Evolutionary conservation across 306 rosid genomes (phyloP), one percentile per base, ranked within the genome.

Genomic region (Hippophae tibetana): DNA sequence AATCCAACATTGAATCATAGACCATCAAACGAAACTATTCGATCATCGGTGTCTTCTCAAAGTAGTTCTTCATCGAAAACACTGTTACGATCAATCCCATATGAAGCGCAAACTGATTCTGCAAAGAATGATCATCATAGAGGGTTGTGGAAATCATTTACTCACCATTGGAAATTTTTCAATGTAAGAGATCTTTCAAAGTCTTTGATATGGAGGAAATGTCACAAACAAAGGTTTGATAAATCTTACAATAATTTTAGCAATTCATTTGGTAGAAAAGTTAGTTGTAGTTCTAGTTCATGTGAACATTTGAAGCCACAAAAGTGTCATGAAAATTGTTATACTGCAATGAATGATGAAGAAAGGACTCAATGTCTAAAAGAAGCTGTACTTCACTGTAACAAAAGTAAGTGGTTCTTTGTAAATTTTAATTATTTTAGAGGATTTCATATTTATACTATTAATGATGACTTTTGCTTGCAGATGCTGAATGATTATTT

Each of bases 341-440:
- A 54, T 54, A 52, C 48, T 46, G 23, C 72, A 31, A 61, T 55
- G 68, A 55, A 27, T 52, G 26, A 44, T 1, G 43, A 50, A 7
- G 69, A 62, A 44, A 68, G 58, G 0, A 54, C 48, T 2, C 64
- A 70, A 54, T 42, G 47, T 57, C 42, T 70, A 4, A 63, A 50
- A 18, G 75, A 50, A 5, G 64, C 43, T 27, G 60, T 70, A 14
- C 23, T 50, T 42, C 57, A 70, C 58, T 70, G 75, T 69, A 70
- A 57, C 53, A 11, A 46, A 31, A 42, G 69, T 43, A 14, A 10
- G 13, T 26, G 23, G 10, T 13, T 25, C 38, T 56, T 26, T 43
- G 59, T 56, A 10, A 43, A 9, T 8, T 38, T 14, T 13, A n/a
- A 5, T 56, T 43, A 25, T 38, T 56, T 7, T n/a, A 7, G 4